Evolutionary conservation across 805 yeast species (phyloP), one percentile per base, ranked within the genome.

Genomic region (Candida dajiaensis): DNA sequence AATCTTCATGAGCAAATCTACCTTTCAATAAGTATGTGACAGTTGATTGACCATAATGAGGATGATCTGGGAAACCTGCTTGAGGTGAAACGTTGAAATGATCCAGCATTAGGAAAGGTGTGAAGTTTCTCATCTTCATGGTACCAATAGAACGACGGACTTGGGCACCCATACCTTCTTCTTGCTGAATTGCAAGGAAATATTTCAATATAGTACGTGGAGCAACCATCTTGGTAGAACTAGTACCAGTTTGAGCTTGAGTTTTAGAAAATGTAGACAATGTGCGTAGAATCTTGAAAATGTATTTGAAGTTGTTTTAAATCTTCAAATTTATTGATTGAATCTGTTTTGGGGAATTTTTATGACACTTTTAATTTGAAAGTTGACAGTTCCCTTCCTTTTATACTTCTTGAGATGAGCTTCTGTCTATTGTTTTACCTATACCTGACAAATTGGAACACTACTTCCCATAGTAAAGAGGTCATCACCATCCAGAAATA

Each of bases 21-120:
- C 92, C 92, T 41, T 77, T 71, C 47, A 78, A 66, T 43, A 85
- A 65, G 49, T 81, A 74, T 0, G 92, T 83, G 46, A 86, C 76
- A n/a, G 94, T 85, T 58, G 85, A 90, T 61, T 82, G 87, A 7
- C 94, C 94, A 52, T 85, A 76, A 56, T 85, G 95, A 6, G 92
- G 92, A 56, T 85, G 94, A 51, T 83, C 88, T 5, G 89, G 92
- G 63, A 86, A 86, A 7, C 95, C 95, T 15, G 81, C 79, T 5
- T 80, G 80, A 8, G 81, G 77, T 10, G 72, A 59, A 38, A 80
- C 80, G 40, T 70, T 72, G 64, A 89, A 88, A 60, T 89, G 95
- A 58, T 88, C 96, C 29, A 87, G 69, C 82, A 88, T 74, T 46
- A 88, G 67, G 59, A 88, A 88, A 4, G 96, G 96, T 15, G 87